Evolutionary conservation across 768 basidiomycete genomes (phyloP).

Genomic region (Pleurotus tuber-regium): DNA sequence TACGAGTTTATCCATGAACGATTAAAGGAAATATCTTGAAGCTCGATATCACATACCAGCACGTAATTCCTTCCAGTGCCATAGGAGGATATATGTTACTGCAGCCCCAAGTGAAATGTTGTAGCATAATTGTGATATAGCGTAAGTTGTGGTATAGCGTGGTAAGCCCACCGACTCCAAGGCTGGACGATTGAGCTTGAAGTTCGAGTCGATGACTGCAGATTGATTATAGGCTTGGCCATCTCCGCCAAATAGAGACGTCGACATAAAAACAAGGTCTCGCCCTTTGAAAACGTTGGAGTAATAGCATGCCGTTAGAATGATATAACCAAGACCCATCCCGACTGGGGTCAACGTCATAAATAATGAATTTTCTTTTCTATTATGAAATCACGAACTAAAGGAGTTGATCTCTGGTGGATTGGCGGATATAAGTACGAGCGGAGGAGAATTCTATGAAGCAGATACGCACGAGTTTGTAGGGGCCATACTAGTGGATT

Average conservation of each 20-base stretch:
- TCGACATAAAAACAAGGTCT: conserved; percentile 47
- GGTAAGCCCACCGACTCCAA: conserved; percentile 22
- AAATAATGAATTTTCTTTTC: background rate
- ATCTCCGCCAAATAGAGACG: conserved; percentile 36
- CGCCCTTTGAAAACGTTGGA: conserved; percentile 42
- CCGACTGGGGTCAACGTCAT: conserved; percentile 31
- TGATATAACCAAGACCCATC: conserved; percentile 44
- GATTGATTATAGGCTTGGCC: conserved; percentile 40
- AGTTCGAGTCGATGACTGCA: conserved; percentile 36
- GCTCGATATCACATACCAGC: conserved; percentile 23
- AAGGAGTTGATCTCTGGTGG: conserved; percentile 37
- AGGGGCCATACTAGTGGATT: conserved; percentile 55
- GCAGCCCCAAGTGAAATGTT: conserved; percentile 50
- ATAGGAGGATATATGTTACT: conserved; percentile 46
- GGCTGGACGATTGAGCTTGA: conserved; percentile 30
- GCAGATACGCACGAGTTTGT: conserved; percentile 41
- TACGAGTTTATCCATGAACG: conserved; percentile 7
- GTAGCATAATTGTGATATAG: conserved; percentile 45
- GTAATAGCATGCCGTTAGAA: conserved; percentile 42
- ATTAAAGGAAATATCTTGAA: background rate
- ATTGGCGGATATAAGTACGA: background rate
- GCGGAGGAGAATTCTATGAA: conserved; percentile 6
- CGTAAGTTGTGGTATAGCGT: conserved; percentile 46
- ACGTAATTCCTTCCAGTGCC: conserved; percentile 51
- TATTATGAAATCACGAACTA: conserved; percentile 25